Conservation (phyloP, 2,329 filamentous ascomycete species). For the Fusarium begoniae region DNA sequence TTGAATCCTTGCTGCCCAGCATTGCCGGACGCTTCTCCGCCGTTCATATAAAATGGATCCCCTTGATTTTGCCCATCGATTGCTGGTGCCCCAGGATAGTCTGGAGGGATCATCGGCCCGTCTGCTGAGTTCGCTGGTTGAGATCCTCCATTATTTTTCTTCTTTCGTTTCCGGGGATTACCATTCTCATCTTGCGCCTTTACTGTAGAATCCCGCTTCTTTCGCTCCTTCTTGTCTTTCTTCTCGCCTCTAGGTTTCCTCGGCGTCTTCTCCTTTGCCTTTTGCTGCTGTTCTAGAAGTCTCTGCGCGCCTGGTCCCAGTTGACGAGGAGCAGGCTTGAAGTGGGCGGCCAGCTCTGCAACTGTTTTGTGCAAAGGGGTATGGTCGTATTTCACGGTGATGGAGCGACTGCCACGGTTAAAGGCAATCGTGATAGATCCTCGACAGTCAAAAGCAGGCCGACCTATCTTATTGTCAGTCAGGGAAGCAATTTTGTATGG, state of each 20-base stretch:
- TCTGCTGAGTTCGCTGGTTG: constrained; percentile 22
- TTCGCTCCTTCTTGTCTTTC: constrained; percentile 40
- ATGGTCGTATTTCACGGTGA: constrained; percentile 65
- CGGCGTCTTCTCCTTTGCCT: constrained; percentile 40
- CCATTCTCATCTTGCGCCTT: constrained; percentile 39
- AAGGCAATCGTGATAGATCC: constrained; percentile 62
- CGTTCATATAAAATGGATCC: constrained; percentile 9
- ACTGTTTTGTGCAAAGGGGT: constrained; percentile 67
- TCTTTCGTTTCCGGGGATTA: constrained; percentile 44
- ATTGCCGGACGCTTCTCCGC: not conserved
- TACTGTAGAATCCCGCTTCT: constrained; percentile 29
- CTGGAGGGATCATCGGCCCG: constrained; percentile 20
- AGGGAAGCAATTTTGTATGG: not conserved
- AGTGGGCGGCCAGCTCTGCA: constrained; percentile 57
- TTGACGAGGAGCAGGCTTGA: constrained; percentile 55
- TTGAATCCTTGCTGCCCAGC: constrained; percentile 10
- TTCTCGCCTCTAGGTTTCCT: constrained; percentile 44
- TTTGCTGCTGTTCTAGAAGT: constrained; percentile 35
- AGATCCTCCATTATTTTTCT: constrained; percentile 36
- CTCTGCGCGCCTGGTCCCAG: constrained; percentile 42
- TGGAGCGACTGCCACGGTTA: constrained; percentile 55
- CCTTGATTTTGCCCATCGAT: constrained; percentile 12
- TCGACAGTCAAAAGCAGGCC: constrained; percentile 68
- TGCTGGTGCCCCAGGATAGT: constrained; percentile 11
- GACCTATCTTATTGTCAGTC: constrained; percentile 47